Conservation (phyloP, 1,284 basidiomycete species). For the Mycena sp. region DNA sequence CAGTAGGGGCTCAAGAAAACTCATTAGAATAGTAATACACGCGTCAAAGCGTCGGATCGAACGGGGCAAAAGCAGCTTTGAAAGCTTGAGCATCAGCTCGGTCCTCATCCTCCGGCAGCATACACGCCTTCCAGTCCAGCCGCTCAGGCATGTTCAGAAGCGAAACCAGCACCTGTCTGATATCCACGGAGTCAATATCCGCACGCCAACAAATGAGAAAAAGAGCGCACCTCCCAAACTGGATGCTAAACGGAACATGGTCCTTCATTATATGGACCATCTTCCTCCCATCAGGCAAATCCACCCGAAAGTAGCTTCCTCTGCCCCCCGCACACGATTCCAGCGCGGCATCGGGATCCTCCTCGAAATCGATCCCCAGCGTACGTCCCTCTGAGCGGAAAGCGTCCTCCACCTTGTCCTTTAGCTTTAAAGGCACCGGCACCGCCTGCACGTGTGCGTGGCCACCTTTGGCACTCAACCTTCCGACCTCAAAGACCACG, state of each 20-base stretch:
- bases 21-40: background rate
- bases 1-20: too few species aligned
- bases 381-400: slow-evolving; percentile 76
- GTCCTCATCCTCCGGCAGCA: slow-evolving; percentile 83
- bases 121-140: slow-evolving; percentile 91
- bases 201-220: slow-evolving; percentile 14
- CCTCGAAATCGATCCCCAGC: slow-evolving; percentile 73
- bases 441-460: slow-evolving; percentile 93
- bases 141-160: slow-evolving; percentile 80
- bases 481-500: slow-evolving; percentile 90
- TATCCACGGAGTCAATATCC: slow-evolving; percentile 17
- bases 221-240: slow-evolving; percentile 86
- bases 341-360: slow-evolving; percentile 72
- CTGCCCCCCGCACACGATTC: slow-evolving; percentile 59
- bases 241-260: slow-evolving; percentile 83
- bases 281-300: slow-evolving; percentile 86
- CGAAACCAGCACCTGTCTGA: slow-evolving; percentile 81
- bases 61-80: slow-evolving; percentile 81
- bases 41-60: slow-evolving; percentile 58
- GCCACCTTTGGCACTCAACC: slow-evolving; percentile 86
- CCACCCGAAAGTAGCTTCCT: slow-evolving; percentile 89
- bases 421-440: slow-evolving; percentile 76
- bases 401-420: slow-evolving; percentile 70
- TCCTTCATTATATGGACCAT: slow-evolving; percentile 87
- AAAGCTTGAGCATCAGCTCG: slow-evolving; percentile 82